Evolutionary conservation across 2,329 filamentous ascomycete species (phyloP).

Genomic region (Fusarium sororula): DNA sequence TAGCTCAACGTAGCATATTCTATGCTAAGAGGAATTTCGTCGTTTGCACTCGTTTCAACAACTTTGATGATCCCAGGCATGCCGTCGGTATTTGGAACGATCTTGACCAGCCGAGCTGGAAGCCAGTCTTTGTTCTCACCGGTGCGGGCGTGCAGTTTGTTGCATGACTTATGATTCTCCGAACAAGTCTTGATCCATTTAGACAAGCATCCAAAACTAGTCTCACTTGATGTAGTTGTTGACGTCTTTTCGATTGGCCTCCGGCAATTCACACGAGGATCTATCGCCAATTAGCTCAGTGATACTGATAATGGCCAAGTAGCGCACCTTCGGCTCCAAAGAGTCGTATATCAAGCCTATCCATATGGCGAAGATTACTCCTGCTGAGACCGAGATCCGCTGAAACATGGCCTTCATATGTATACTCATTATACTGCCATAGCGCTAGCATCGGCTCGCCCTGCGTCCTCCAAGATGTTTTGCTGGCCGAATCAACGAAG

Average conservation of each 20-base stretch:
- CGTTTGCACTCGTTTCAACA: not conserved
- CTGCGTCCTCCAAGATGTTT: too few relatives aligned
- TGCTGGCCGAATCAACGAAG: not conserved
- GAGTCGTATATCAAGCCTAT: not conserved
- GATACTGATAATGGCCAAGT: fast-evolving
- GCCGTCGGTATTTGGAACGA: not conserved
- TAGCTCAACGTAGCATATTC: slow-evolving; percentile 1
- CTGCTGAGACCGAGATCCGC: not conserved
- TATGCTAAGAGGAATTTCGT: fast-evolving
- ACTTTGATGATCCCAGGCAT: not conserved
- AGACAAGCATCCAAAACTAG: not conserved
- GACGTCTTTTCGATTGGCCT: not conserved
- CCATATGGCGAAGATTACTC: fast-evolving
- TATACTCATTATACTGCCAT: not conserved
- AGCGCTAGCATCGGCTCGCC: not conserved
- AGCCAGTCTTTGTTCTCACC: not conserved
- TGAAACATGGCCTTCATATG: not conserved
- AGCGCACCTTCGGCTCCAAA: not conserved
- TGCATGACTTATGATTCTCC: not conserved
- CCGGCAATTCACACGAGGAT: not conserved
- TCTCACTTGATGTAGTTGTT: not conserved
- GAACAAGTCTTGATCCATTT: not conserved
- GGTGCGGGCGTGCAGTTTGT: not conserved
- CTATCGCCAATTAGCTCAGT: not conserved
- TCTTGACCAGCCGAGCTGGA: not conserved